Base-by-base conservation (phyloP, 2,329 filamentous ascomycete genomes). In the Fusarium sp. region DNA sequence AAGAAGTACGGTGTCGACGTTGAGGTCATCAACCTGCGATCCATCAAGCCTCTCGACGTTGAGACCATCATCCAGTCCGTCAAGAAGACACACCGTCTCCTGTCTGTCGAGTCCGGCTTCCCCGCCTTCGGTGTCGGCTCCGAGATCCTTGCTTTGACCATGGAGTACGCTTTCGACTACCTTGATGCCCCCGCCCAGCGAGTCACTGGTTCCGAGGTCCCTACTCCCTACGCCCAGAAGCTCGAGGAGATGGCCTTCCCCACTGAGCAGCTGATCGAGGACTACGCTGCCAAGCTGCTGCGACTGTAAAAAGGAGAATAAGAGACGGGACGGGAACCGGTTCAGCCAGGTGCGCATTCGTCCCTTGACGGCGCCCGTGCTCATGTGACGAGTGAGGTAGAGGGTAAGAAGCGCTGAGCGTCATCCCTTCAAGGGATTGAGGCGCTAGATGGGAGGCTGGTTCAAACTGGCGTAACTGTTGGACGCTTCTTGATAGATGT, bases 121-220 rank as follows among this genome's bases (percentile, higher is more conserved):
- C 97, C 97, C 74, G 94, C 94, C 81, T 99, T 95, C 82, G 97
- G 97, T 83, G 95, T 99, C 78, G 91, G 92, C 69, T 91, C 96
- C 67, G 97, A 99, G 88, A 95, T 99, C 80, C 91, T 99, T 74
- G 97, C 97, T 70, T 88, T 98, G 71, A 92, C 95, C 74, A 97
- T 97, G 93, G 97, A 99, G 87, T 99, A 98, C 85, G 95, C 91
- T 74, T 99, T 98, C 82, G 97, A 99, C 88, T 98, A 97, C 88
- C 93, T 99, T 76, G 92, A 98, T 81, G 95, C 95, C 66, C 97
- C 97, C 57, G 97, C 95, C 72, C 93, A 96, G 85, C 93, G 97
- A 84, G 92, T 99, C 81, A 98, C 97, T 69, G 97, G 97, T 83
- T 96, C 97, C 76, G 97, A 99, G 84, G 97, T 99, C 14, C 97